These are phyloP conservation scores for Ajuga reptans DNA, from an alignment of 305 asterid genomes.

Conservation along the genomic window DNA sequence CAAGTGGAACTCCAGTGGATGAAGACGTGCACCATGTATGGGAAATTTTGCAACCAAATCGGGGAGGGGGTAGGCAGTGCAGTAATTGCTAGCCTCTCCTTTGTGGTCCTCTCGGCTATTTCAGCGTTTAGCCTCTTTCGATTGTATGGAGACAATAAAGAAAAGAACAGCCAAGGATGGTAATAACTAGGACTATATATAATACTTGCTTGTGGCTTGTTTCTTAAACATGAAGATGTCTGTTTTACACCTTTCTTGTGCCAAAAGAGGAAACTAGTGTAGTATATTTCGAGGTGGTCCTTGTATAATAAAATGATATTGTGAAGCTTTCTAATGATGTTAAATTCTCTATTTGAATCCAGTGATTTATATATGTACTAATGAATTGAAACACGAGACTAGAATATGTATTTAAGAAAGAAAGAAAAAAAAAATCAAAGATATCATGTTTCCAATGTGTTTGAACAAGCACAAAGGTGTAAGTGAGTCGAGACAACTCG, in stretches of 20 bases:
- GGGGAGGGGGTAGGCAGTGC: constrained; percentile 76
- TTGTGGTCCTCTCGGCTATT: constrained; percentile 55
- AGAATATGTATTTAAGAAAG: too few relatives aligned
- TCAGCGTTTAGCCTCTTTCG: constrained; percentile 90
- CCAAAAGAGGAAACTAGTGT: neutral
- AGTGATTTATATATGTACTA: too few relatives aligned
- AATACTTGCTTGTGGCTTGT: neutral
- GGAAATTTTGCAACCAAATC: constrained; percentile 69
- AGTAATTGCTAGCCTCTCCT: constrained; percentile 40
- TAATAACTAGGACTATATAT: constrained; percentile 8
- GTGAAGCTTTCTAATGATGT: neutral
- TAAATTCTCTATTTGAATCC: neutral
- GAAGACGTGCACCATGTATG: constrained; percentile 62
- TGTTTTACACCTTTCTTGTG: constrained; percentile 12
- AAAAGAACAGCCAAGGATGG: constrained; percentile 41
- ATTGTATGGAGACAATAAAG: constrained; percentile 56
- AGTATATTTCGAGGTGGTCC: neutral
- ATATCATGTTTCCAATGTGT: too few relatives aligned
- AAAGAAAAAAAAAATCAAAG: too few relatives aligned
- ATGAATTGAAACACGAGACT: too few relatives aligned
- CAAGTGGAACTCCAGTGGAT: constrained; percentile 79
- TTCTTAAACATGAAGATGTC: constrained; percentile 8
- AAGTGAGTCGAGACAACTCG: too few relatives aligned
- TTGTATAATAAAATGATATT: constrained; percentile 22
- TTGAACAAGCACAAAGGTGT: too few relatives aligned